Conservation (phyloP, 2,329 filamentous ascomycete species). For the Aspergillus unguis region DNA sequence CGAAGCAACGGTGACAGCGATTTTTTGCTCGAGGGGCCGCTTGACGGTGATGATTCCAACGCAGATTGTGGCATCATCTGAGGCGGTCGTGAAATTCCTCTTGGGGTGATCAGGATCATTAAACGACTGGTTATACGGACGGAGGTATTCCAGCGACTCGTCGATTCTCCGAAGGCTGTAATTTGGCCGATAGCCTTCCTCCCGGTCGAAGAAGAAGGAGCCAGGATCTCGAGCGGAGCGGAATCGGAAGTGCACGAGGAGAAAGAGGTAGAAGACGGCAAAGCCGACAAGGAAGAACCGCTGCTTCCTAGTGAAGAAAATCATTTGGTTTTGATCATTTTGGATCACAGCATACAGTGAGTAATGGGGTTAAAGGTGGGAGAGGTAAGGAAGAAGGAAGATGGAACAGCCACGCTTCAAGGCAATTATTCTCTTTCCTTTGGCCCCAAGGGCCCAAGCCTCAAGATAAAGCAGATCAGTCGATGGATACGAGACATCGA, state of each 20-base stretch:
- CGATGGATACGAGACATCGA: background rate
- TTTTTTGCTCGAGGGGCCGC: slow-evolving; percentile 39
- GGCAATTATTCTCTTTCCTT: background rate
- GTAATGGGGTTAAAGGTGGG: background rate
- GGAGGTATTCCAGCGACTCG: slow-evolving; percentile 19
- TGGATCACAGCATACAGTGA: background rate
- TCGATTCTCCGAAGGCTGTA: slow-evolving; percentile 21
- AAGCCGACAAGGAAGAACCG: slow-evolving; percentile 20
- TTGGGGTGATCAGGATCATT: background rate
- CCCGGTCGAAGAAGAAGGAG: slow-evolving; percentile 23
- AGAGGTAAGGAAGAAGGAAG: background rate
- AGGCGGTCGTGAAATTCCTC: background rate
- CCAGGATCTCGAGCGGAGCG: slow-evolving; percentile 23
- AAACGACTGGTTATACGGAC: slow-evolving; percentile 16
- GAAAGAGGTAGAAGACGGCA: slow-evolving; percentile 18
- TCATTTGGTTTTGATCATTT: slow-evolving; percentile 13
- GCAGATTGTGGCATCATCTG: slow-evolving; percentile 31
- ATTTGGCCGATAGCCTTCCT: slow-evolving; percentile 22
- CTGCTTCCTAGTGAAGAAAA: slow-evolving; percentile 19
- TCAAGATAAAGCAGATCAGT: background rate
- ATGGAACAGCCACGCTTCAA: too few species aligned
- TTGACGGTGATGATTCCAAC: slow-evolving; percentile 46
- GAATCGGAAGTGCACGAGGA: slow-evolving; percentile 19
- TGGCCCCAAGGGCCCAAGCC: background rate
- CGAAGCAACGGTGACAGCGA: slow-evolving; percentile 43